These are phyloP conservation scores for Cryptococcus sp. DNA, from an alignment of 1,284 basidiomycete genomes.

Conservation along the genomic window DNA sequence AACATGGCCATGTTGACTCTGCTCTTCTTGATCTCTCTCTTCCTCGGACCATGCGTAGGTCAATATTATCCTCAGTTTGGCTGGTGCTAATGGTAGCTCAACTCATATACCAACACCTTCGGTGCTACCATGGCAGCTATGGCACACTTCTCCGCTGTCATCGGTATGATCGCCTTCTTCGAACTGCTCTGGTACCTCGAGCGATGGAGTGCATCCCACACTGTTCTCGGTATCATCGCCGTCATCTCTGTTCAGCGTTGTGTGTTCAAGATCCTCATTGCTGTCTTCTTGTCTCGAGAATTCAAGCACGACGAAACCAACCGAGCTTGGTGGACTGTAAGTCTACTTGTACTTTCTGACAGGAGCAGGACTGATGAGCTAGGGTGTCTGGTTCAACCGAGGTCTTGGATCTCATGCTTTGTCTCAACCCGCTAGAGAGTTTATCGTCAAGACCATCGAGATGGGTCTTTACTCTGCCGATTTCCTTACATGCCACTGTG, in stretches of 20 bases:
- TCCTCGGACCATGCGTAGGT: conserved; percentile 68
- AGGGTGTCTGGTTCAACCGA: conserved; percentile 87
- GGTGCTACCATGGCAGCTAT: conserved; percentile 85
- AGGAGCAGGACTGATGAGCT: background rate
- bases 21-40: conserved; percentile 83
- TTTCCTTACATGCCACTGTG: conserved; percentile 49
- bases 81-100: conserved; percentile 56
- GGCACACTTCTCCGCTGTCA: conserved; percentile 70
- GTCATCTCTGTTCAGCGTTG: conserved; percentile 84
- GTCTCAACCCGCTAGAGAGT: conserved; percentile 91
- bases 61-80: background rate
- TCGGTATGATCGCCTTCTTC: conserved; percentile 86
- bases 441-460: conserved; percentile 93
- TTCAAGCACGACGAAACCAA: conserved; percentile 98
- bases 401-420: conserved; percentile 80
- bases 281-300: conserved; percentile 87
- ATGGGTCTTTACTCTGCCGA: conserved; percentile 92
- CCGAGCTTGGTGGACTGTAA: conserved; percentile 86
- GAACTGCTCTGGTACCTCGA: conserved; percentile 62
- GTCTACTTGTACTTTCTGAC: background rate
- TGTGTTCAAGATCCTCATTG: conserved; percentile 84
- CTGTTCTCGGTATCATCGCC: conserved; percentile 80
- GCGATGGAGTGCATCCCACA: conserved; percentile 84
- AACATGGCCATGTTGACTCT: conserved; percentile 83
- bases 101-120: conserved; percentile 75